Conservation (phyloP, 1,139 yeast species). For the Yamadazyma sp. region DNA sequence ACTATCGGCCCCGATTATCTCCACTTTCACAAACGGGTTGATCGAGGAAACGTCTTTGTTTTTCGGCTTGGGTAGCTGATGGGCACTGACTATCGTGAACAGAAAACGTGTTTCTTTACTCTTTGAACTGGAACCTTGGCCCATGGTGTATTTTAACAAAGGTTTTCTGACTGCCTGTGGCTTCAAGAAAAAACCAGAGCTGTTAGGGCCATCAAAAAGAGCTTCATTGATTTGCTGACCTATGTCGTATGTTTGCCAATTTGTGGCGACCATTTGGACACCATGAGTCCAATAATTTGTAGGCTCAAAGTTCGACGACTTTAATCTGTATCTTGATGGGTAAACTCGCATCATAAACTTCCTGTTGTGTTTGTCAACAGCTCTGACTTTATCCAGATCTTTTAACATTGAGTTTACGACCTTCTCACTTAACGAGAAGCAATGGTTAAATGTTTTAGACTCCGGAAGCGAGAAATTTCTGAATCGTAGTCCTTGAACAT, state of each 20-base stretch:
- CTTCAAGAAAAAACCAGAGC: slow-evolving; percentile 76
- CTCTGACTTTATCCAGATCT: slow-evolving; percentile 51
- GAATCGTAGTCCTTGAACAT: slow-evolving; percentile 73
- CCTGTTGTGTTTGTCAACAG: slow-evolving; percentile 75
- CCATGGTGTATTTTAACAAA: slow-evolving; percentile 24
- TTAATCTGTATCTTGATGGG: slow-evolving; percentile 77
- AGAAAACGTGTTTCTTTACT: slow-evolving; percentile 27
- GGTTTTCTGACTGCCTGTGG: slow-evolving; percentile 51
- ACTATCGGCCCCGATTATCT: slow-evolving; percentile 45
- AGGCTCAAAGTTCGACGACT: slow-evolving; percentile 81
- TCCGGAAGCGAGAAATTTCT: slow-evolving; percentile 84
- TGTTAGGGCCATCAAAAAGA: slow-evolving; percentile 60
- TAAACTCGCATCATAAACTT: slow-evolving; percentile 78
- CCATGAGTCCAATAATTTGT: slow-evolving; percentile 80
- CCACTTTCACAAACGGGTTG: slow-evolving; percentile 61
- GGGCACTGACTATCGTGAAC: slow-evolving; percentile 66
- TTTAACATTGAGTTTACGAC: slow-evolving; percentile 61
- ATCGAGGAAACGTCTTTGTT: slow-evolving; percentile 29
- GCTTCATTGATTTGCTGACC: slow-evolving; percentile 93
- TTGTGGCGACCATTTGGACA: slow-evolving; percentile 91
- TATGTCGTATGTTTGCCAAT: slow-evolving; percentile 91
- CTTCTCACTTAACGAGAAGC: slow-evolving; percentile 84
- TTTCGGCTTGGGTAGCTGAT: slow-evolving; percentile 73
- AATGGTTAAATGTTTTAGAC: slow-evolving; percentile 76
- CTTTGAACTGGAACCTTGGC: slow-evolving; percentile 9